Percentiles rank a stretch among this genome's conserved stretches.
phyloP scores from a whole-genome alignment of 2,329 filamentous ascomycete species.

The Ilyonectria mors-panacis region DNA sequence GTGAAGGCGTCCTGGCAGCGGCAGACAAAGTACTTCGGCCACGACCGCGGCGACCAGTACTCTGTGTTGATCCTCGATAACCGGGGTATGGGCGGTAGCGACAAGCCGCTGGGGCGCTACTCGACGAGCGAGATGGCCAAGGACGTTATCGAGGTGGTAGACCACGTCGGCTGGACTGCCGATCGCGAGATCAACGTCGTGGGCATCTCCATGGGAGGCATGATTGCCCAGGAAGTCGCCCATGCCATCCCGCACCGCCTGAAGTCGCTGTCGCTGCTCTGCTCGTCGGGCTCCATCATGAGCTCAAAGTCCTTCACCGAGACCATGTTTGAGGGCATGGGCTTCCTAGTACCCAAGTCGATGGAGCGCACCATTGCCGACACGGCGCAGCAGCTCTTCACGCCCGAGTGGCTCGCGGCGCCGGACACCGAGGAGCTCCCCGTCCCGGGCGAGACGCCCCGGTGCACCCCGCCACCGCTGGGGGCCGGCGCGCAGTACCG shows the following conservation, averaged over 20 bases:
- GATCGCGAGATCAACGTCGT: constrained; percentile 73
- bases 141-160: constrained; percentile 79
- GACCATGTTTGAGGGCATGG: constrained; percentile 71
- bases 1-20: constrained; percentile 82
- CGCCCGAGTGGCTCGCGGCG: constrained; percentile 70
- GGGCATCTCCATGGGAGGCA: constrained; percentile 89
- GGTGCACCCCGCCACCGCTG: constrained; percentile 52
- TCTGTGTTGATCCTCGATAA: constrained; percentile 86
- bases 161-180: constrained; percentile 77
- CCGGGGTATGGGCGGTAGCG: constrained; percentile 84
- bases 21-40: constrained; percentile 86
- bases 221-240: constrained; percentile 90
- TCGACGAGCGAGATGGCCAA: constrained; percentile 88
- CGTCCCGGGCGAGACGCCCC: constrained; percentile 57
- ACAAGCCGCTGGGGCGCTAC: constrained; percentile 84
- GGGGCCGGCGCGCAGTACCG: constrained; percentile 58
- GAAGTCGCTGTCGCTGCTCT: constrained; percentile 71
- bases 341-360: constrained; percentile 78
- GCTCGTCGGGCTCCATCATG: constrained; percentile 73
- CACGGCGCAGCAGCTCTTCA: constrained; percentile 78
- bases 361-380: constrained; percentile 76
- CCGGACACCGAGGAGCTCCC: constrained; percentile 73
- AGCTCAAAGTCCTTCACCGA: constrained; percentile 75
- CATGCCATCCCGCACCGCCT: constrained; percentile 67
- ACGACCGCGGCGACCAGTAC: constrained; percentile 76